These are phyloP conservation scores for Boletus pseudopeckii DNA, from an alignment of 768 basidiomycete genomes.

Conservation along the genomic window DNA sequence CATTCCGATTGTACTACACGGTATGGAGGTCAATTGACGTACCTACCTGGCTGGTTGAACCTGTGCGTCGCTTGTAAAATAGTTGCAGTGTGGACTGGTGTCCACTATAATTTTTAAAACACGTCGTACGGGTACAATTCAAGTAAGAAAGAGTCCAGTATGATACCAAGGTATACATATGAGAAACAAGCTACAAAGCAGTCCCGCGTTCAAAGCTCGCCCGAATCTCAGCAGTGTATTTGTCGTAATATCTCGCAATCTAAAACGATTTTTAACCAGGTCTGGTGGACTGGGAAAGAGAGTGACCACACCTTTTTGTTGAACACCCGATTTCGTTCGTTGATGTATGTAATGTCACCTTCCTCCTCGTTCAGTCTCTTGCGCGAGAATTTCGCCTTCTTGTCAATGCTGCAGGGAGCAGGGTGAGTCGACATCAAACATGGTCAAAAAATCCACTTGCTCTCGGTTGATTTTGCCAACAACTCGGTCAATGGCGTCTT, in stretches of 20 bases:
- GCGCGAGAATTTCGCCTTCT: constrained; percentile 85
- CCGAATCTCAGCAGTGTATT: constrained; percentile 93
- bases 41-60: not conserved
- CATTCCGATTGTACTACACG: not conserved
- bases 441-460: constrained; percentile 47
- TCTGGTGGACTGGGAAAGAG: not conserved
- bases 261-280: constrained; percentile 26
- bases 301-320: constrained; percentile 77
- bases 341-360: constrained; percentile 98
- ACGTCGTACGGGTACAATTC: constrained; percentile 4
- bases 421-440: not conserved
- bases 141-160: not conserved
- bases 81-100: too few species aligned
- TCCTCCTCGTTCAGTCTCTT: constrained; percentile 90
- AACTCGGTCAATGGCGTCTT: constrained; percentile 93
- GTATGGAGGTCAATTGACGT: not conserved
- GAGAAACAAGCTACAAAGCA: constrained; percentile 55
- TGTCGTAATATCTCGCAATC: constrained; percentile 95
- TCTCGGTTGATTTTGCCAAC: constrained; percentile 90
- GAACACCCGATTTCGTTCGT: constrained; percentile 96
- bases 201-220: constrained; percentile 98
- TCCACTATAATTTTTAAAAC: constrained; percentile 4
- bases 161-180: constrained; percentile 13
- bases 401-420: constrained; percentile 62
- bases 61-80: not conserved